A percentile compares a stretch with the other conserved stretches of the same genome.
These are phyloP conservation scores for Xylaria sp. DNA, from an alignment of 2,329 filamentous ascomycete species.

Conservation along the genomic window DNA sequence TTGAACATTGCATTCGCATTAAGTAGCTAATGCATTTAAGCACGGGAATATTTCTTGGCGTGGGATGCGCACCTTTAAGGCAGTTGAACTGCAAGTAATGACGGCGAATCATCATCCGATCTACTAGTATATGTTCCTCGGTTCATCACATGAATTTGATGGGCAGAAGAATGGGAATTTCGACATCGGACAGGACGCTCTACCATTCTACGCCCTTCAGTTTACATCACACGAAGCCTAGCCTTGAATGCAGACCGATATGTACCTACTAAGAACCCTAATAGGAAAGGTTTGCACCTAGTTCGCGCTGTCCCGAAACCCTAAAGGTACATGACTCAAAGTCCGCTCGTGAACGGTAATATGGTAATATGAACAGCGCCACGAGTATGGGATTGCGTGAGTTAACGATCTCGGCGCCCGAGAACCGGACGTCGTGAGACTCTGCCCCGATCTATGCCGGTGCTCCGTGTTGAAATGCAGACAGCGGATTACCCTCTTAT, in stretches of 20 bases:
- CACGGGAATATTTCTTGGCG: neutral
- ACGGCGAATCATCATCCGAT: neutral
- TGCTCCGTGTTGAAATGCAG: neutral
- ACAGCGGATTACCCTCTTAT: neutral
- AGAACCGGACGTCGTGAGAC: slow-evolving; percentile 14
- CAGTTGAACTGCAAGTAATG: neutral
- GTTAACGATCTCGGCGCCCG: neutral
- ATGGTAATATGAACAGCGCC: neutral
- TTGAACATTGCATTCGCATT: neutral
- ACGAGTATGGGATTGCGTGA: neutral
- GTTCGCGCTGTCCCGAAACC: neutral
- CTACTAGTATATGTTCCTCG: neutral
- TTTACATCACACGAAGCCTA: neutral
- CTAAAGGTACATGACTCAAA: neutral
- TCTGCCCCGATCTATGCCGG: neutral
- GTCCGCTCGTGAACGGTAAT: neutral
- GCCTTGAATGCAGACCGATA: neutral
- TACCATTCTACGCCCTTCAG: slow-evolving; percentile 18
- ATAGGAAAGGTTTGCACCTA: slow-evolving; percentile 12
- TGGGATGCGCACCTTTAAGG: neutral
- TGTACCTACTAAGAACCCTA: neutral
- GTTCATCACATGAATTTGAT: neutral
- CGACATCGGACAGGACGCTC: neutral
- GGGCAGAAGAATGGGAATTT: neutral
- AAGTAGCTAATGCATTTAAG: neutral